Base-by-base conservation (phyloP, 495 filamentous ascomycete species). In the Aspergillus campestris region DNA sequence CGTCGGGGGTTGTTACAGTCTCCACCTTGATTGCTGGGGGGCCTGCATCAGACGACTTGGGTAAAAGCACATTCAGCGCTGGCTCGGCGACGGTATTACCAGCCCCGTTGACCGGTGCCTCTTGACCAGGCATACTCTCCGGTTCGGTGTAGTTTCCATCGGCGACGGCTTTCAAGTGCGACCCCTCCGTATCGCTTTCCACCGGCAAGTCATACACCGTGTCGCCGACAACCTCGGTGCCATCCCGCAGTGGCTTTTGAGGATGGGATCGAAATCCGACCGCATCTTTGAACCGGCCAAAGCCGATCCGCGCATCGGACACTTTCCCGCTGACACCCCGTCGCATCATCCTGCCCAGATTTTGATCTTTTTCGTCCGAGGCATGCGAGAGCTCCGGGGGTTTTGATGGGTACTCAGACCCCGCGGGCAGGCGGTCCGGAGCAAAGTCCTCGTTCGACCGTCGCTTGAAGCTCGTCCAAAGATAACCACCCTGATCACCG, bases 241-340 rank as follows among this genome's bases (percentile, higher is more conserved):
- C 61, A 0, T 77, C 74, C 52, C 68, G 71, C 7, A 66, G 55
- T 18, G 62, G 54, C 34, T 64, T 69, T 34, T 67, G 63, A 30
- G 71, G 63, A 54, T 78, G 72, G 12, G 71, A 72, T 15, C 75
- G 73, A 24, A 68, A 60, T n/a, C 85, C 84, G 14, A 95, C 85
- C 5, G 85, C 88, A 59, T 90, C 87, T 51, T 86, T 86, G 65
- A 95, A 88, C 28, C 84, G 79, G 6, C 82, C 85, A 40, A 96
- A 73, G 7, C 89, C 88, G 40, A 84, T 87, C 29, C 85, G 80
- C 44, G 88, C 87, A 65, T 94, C 89, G 41, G 82, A 87, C 47
- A 88, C 83, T 47, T 81, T 82, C 4, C 77, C 86, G 30, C 84
- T 84, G 14, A 94, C 83, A 50, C 81, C 85, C 58, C 87, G 91